phyloP scores from a whole-genome alignment of 2,329 filamentous ascomycete species.

The Trichocomaceae sp. region DNA sequence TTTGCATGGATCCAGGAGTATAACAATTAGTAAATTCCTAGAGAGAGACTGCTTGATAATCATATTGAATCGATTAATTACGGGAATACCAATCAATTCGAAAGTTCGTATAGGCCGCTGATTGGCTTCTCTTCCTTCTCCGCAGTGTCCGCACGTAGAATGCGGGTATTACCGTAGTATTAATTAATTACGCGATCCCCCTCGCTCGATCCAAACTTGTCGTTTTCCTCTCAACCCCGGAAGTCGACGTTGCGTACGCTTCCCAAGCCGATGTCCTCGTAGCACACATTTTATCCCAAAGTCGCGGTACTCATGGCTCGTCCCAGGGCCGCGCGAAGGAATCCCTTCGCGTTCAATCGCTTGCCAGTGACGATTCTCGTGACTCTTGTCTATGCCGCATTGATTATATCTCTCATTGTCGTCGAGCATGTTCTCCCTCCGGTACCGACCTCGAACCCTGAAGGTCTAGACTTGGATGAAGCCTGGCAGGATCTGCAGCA shows the following conservation, averaged over 20 bases:
- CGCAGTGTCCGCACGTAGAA: constrained; percentile 8
- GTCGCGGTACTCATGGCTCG: constrained; percentile 25
- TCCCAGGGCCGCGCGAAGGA: constrained; percentile 25
- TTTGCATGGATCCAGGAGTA: too few species aligned
- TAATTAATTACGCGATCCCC: constrained; percentile 5
- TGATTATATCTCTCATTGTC: constrained; percentile 65
- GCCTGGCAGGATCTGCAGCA: constrained; percentile 78
- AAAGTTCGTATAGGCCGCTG: not conserved
- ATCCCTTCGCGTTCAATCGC: constrained; percentile 66
- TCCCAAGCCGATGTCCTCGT: not conserved
- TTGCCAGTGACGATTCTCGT: constrained; percentile 76
- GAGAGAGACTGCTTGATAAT: too few species aligned
- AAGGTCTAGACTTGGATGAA: constrained; percentile 72
- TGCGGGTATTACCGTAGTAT: not conserved
- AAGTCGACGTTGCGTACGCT: not conserved
- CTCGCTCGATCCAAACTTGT: not conserved
- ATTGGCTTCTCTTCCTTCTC: constrained; percentile 1
- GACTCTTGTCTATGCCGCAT: constrained; percentile 66
- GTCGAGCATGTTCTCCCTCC: constrained; percentile 70
- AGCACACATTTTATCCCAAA: constrained; percentile 1
- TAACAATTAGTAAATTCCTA: too few species aligned
- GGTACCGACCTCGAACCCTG: constrained; percentile 51
- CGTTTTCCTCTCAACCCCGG: not conserved
- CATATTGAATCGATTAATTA: not conserved
- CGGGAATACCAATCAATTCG: not conserved